Evolutionary conservation across 2,329 filamentous ascomycete genomes (phyloP).

Genomic region (Laburnicola sp.): DNA sequence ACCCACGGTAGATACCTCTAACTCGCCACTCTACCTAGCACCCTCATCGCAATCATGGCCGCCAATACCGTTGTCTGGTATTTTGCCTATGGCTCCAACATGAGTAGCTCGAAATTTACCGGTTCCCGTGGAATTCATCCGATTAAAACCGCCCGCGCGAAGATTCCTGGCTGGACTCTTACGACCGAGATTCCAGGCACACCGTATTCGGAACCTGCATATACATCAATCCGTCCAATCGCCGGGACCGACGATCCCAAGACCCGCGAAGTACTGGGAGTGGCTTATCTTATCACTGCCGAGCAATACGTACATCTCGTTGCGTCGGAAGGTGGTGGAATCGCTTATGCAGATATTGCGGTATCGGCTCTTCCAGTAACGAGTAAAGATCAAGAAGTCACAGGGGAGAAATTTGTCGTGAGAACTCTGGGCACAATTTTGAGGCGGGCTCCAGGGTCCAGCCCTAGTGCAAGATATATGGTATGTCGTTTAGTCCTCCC

Average conservation of each 20-base stretch:
- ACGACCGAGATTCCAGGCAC: conserved; percentile 19
- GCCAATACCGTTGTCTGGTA: conserved; percentile 18
- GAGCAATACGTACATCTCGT: conserved; percentile 18
- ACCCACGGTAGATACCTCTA: too few relatives aligned
- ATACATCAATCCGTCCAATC: conserved; percentile 10
- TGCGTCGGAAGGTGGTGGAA: conserved; percentile 25
- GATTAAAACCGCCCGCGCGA: conserved; percentile 1
- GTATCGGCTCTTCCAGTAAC: too few relatives aligned
- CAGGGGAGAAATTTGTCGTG: too few relatives aligned
- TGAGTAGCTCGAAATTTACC: conserved; percentile 22
- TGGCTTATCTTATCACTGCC: conserved; percentile 21
- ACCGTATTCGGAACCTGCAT: conserved; percentile 24
- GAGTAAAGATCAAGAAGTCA: too few relatives aligned
- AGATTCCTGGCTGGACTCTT: conserved; percentile 16
- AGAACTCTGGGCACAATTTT: too few relatives aligned
- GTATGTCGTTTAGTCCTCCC: too few relatives aligned
- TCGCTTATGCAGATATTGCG: conserved; percentile 14
- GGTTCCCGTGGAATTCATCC: conserved; percentile 19
- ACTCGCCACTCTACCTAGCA: too few relatives aligned
- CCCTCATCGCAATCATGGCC: not conserved
- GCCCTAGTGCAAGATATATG: too few relatives aligned
- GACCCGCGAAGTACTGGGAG: not conserved
- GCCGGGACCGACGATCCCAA: conserved; percentile 6
- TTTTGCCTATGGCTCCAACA: conserved; percentile 28
- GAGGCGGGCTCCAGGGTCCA: too few relatives aligned